Conservation (phyloP, 2,329 filamentous ascomycete genomes). For the Cercospora beticola region DNA sequence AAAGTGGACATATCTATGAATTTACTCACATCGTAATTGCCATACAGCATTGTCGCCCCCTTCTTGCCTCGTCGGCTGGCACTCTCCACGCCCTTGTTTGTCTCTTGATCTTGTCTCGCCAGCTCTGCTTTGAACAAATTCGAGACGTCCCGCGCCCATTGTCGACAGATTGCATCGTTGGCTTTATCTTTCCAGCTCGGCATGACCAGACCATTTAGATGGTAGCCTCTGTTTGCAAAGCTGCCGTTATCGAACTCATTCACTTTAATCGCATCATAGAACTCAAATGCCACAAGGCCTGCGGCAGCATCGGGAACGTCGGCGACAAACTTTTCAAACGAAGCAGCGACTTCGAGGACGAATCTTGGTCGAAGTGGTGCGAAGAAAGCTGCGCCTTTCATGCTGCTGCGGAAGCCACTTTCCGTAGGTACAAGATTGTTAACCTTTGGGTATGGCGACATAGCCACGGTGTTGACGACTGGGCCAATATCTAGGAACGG, state of each 20-base stretch:
- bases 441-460: conserved; percentile 27
- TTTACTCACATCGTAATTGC: conserved; percentile 33
- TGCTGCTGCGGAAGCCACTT: conserved; percentile 28
- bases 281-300: conserved; percentile 30
- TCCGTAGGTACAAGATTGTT: conserved; percentile 29
- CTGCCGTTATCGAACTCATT: conserved; percentile 26
- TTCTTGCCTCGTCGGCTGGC: conserved; percentile 29
- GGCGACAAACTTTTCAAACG: conserved; percentile 26
- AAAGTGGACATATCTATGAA: not conserved
- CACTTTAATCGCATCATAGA: conserved; percentile 30
- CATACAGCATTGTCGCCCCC: conserved; percentile 33
- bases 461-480: conserved; percentile 25
- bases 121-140: conserved; percentile 32
- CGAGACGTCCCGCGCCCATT: conserved; percentile 33
- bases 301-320: conserved; percentile 24
- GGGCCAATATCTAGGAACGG: conserved; percentile 29
- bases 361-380: conserved; percentile 29
- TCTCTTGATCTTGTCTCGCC: conserved; percentile 22
- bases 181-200: conserved; percentile 34
- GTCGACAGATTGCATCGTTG: conserved; percentile 30
- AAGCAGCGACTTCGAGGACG: conserved; percentile 23
- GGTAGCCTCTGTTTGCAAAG: conserved; percentile 33
- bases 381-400: conserved; percentile 33
- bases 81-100: conserved; percentile 24
- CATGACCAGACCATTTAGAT: conserved; percentile 34